Base-by-base conservation (phyloP, 116 monocot species). In the Trichopus zeylanicus region DNA sequence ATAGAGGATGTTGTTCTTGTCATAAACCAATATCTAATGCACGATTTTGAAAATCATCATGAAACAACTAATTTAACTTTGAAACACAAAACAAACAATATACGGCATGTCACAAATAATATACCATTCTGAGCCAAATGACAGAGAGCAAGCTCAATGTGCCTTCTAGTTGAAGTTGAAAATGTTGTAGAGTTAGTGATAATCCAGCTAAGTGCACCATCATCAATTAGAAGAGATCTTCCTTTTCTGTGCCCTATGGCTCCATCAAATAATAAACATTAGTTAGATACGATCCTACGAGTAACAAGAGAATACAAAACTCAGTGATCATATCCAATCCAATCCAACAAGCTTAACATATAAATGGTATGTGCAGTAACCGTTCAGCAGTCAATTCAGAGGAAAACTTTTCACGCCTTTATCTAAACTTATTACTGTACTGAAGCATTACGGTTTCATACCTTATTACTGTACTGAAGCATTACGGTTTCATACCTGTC, bases 101-200 rank as follows among this genome's bases (percentile, higher is more conserved):
- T n/a, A 18, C 18, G 15, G 3, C 2, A 23, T 58, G 19, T 10
- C 35, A 49, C 23, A 59, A 35, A 27, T 20, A 11, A 35, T 38
- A 13, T 70, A 87, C 87, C 79, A 76, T 87, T 81, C 64, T 87
- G 87, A 64, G 87, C 87, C 62, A 87, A 73, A 79, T 87, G 87
- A 58, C 87, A 87, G 26, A 87, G 62, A 21, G 87, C 82, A 62
- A 87, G 87, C 61, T 87, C 87, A 67, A 87, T 82, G 28, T 87
- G 87, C 13, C 79, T 73, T 51, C 67, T 75, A 20, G 75, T 87
- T 47, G 82, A 69, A 65, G 70, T 62, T 22, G 70, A 59, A 75
- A 61, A 74, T 49, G 55, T 48, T 31, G 68, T 58, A 29, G 70
- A 71, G 38, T 76, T 87, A 25, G 65, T 42, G 48, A 79, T 73